Evolutionary conservation across 306 rosid genomes (phyloP).

Genomic region (Neltuma alba): DNA sequence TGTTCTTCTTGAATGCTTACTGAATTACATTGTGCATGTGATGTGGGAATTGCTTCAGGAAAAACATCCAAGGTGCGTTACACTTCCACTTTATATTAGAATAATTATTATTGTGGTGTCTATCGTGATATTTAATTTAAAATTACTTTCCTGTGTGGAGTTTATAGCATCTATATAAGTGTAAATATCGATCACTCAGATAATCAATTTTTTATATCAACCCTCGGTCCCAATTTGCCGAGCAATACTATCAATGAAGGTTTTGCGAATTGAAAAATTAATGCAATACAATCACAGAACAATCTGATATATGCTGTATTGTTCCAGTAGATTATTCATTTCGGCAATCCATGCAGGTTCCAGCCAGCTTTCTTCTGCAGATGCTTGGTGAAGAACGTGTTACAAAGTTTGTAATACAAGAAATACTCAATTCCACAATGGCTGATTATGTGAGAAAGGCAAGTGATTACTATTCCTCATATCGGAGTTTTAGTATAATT

Average conservation of each 20-base stretch:
- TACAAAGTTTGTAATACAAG: slow-evolving; percentile 74
- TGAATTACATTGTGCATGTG: slow-evolving; percentile 45
- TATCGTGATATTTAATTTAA: neutral
- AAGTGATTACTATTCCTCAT: slow-evolving; percentile 32
- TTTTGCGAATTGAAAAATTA: neutral
- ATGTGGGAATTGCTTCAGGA: slow-evolving; percentile 55
- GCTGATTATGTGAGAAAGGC: slow-evolving; percentile 72
- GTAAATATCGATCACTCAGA: slow-evolving; percentile 5
- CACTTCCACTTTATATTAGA: slow-evolving; percentile 20
- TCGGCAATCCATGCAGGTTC: slow-evolving; percentile 59
- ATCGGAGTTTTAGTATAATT: neutral
- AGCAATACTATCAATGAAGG: neutral
- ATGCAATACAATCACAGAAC: neutral
- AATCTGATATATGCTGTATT: slow-evolving; percentile 29
- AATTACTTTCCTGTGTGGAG: neutral
- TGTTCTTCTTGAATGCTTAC: slow-evolving; percentile 46
- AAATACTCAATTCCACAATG: slow-evolving; percentile 75
- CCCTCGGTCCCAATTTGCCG: neutral
- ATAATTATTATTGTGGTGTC: slow-evolving; percentile 10
- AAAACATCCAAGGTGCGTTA: slow-evolving; percentile 75
- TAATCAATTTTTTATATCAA: slow-evolving; percentile 10
- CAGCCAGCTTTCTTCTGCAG: slow-evolving; percentile 70
- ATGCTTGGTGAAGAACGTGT: slow-evolving; percentile 80
- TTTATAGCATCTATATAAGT: neutral
- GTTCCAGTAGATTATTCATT: slow-evolving; percentile 34